Percentiles rank a stretch among this genome's conserved stretches.
phyloP scores from a whole-genome alignment of 495 filamentous ascomycete species.

The Annulohypoxylon stygium region DNA sequence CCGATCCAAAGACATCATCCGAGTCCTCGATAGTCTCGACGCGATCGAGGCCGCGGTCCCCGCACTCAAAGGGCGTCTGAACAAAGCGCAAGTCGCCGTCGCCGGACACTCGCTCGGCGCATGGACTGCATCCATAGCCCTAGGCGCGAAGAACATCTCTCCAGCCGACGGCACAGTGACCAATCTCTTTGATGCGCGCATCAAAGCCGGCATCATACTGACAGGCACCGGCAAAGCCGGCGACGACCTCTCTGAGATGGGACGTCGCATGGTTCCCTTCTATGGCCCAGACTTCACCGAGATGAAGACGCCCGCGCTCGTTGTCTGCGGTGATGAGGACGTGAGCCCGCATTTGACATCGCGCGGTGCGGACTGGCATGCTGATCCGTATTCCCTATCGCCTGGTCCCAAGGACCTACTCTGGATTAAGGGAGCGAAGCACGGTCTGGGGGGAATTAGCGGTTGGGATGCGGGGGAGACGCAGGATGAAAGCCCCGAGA shows the following conservation, averaged over 20 bases:
- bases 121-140: slow-evolving; percentile 52
- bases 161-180: slow-evolving; percentile 32
- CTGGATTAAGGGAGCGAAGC: slow-evolving; percentile 52
- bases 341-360: slow-evolving; percentile 52
- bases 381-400: slow-evolving; percentile 54
- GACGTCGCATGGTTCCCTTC: slow-evolving; percentile 45
- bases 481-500: slow-evolving; percentile 57
- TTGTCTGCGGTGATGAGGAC: slow-evolving; percentile 58
- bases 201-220: slow-evolving; percentile 58
- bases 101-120: slow-evolving; percentile 60
- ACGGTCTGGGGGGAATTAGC: slow-evolving; percentile 57
- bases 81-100: slow-evolving; percentile 54
- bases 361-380: slow-evolving; percentile 58
- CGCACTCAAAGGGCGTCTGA: slow-evolving; percentile 52
- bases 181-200: slow-evolving; percentile 46
- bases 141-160: slow-evolving; percentile 55
- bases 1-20: slow-evolving; percentile 54
- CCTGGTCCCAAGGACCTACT: slow-evolving; percentile 57
- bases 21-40: slow-evolving; percentile 56
- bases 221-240: slow-evolving; percentile 51
- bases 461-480: slow-evolving; percentile 59
- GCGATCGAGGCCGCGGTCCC: slow-evolving; percentile 54
- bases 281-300: slow-evolving; percentile 54
- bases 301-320: slow-evolving; percentile 56
- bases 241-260: slow-evolving; percentile 44